Base-by-base conservation (phyloP, 192 early-diverging fungal genomes). In the Obelidium mucronatum region DNA sequence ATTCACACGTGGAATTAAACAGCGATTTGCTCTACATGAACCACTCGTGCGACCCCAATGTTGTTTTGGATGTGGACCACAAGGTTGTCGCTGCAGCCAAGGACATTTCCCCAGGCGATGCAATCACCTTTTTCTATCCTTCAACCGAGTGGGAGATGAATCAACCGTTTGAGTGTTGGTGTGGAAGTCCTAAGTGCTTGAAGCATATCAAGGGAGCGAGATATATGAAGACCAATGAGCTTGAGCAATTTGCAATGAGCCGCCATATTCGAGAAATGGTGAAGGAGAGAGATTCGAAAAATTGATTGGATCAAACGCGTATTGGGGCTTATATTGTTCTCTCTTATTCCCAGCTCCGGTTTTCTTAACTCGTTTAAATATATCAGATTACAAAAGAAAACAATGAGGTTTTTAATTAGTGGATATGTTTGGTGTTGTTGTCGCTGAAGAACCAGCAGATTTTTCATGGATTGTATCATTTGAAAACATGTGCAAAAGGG, bases 111-210 rank as follows among this genome's bases (percentile, higher is more conserved):
- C 55, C 73, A 3, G 85, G 82, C 3, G 85, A 86, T 30, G 80
- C 80, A 39, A 17, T 83, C 54, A 81, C 82, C 6, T 86, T 86
- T 56, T 86, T 86, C 61, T 86, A 86, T 53, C 85, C 85, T 8
- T 74, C 71, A 40, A 82, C 80, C 11, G 85, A 86, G 52, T 86
- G 81, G 79, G 82, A 82, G 31, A 86, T 86, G 85, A 67, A 56
- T 53, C 80, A 86, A 70, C 73, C 80, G 15, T 86, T 86, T 67
- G 40, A 71, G 30, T 86, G 85, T 75, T 86, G 85, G 85, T 86
- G 85, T 54, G 81, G 81, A 15, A 74, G 75, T 2, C 31, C 53
- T 37, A 78, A 79, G 33, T 80, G 79, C 75, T 54, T 76, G 56
- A 64, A 66, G 6, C 34, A 58, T 13, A 42, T 80, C 33, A 19